These are phyloP conservation scores for Pseudocercospora eumusae DNA, from an alignment of 2,329 filamentous ascomycete species.

Conservation along the genomic window DNA sequence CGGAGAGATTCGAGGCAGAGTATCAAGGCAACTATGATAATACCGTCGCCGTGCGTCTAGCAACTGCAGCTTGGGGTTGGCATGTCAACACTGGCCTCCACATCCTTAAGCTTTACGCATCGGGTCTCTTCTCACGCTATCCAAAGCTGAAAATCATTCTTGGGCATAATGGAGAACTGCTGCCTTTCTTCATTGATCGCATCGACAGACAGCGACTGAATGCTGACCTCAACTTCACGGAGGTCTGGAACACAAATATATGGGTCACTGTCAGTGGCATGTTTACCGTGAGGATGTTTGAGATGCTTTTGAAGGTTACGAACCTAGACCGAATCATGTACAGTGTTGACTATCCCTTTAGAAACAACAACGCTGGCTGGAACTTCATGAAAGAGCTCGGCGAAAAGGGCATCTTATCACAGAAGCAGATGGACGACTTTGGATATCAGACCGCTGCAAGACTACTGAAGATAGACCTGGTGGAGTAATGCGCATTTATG, in stretches of 20 bases:
- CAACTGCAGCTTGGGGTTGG: slow-evolving; percentile 51
- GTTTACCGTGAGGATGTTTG: slow-evolving; percentile 34
- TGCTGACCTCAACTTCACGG: slow-evolving; percentile 6
- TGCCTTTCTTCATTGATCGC: slow-evolving; percentile 58
- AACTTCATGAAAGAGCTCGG: slow-evolving; percentile 52
- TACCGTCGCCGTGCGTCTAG: slow-evolving; percentile 35
- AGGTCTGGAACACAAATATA: slow-evolving; percentile 46
- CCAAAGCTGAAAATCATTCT: slow-evolving; percentile 58
- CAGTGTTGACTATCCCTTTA: slow-evolving; percentile 60
- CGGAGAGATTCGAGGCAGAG: slow-evolving; percentile 38
- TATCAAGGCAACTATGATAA: slow-evolving; percentile 43
- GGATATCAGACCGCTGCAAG: slow-evolving; percentile 52
- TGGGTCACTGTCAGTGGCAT: slow-evolving; percentile 60
- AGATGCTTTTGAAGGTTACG: slow-evolving; percentile 33
- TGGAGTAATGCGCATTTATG: no score
- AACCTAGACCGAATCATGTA: slow-evolving; percentile 55
- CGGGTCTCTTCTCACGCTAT: slow-evolving; percentile 57
- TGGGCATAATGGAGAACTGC: slow-evolving; percentile 58
- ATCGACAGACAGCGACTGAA: slow-evolving; percentile 31
- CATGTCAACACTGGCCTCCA: slow-evolving; percentile 54
- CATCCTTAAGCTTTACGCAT: slow-evolving; percentile 53
- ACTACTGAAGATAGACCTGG: slow-evolving; percentile 39
- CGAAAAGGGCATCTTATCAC: slow-evolving; percentile 50
- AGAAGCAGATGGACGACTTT: slow-evolving; percentile 51
- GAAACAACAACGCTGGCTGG: slow-evolving; percentile 49